Percentiles rank a stretch among this genome's conserved stretches.
Conservation (phyloP, 2,329 filamentous ascomycete genomes). For the Aspergillus brunneoviolaceus region DNA sequence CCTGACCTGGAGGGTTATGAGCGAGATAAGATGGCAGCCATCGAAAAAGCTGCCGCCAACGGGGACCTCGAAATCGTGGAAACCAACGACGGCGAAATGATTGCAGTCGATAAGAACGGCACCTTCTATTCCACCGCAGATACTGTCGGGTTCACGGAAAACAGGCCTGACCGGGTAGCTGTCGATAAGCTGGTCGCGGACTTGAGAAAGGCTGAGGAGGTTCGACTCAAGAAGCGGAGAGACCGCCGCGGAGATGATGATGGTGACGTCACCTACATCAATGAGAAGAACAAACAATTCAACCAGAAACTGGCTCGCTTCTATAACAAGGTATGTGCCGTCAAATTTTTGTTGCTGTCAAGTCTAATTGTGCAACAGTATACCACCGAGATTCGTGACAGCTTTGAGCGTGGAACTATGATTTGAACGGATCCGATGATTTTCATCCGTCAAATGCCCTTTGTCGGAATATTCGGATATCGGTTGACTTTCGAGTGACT, state of each 20-base stretch:
- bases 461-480: neutral
- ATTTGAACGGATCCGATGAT: conserved; percentile 57
- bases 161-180: conserved; percentile 81
- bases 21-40: conserved; percentile 76
- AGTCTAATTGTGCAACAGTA: conserved; percentile 54
- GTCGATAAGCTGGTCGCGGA: conserved; percentile 86
- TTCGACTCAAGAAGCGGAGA: conserved; percentile 78
- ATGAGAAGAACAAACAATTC: conserved; percentile 99
- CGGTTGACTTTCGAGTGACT: too few relatives aligned
- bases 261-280: conserved; percentile 96
- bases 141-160: conserved; percentile 75
- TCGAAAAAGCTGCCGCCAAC: conserved; percentile 78
- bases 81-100: conserved; percentile 89
- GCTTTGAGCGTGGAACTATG: conserved; percentile 95
- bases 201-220: conserved; percentile 83
- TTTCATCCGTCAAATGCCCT: conserved; percentile 18
- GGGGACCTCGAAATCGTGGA: conserved; percentile 92
- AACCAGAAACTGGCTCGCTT: conserved; percentile 95
- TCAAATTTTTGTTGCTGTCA: neutral
- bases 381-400: conserved; percentile 93
- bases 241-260: conserved; percentile 81
- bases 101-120: conserved; percentile 88
- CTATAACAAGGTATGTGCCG: conserved; percentile 74
- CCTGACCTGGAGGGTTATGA: conserved; percentile 84
- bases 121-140: conserved; percentile 88